Evolutionary conservation across 2,329 filamentous ascomycete species (phyloP).

Genomic region (Claviceps sp.): DNA sequence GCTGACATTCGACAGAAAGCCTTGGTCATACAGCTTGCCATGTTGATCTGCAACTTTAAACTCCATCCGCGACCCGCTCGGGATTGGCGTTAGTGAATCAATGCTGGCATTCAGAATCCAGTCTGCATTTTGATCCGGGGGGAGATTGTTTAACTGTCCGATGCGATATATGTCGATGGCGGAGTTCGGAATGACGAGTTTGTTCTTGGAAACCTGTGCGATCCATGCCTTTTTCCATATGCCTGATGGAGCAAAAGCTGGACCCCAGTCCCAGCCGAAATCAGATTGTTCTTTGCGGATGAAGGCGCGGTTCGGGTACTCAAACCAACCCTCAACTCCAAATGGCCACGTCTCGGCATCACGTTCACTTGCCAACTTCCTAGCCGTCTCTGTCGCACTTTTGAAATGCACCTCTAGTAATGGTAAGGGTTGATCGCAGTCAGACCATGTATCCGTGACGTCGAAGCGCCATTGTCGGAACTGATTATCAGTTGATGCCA

Average conservation of each 20-base stretch:
- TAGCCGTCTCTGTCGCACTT: constrained; percentile 9
- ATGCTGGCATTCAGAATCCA: constrained; percentile 50
- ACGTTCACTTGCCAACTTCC: constrained; percentile 1
- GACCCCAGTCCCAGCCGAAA: constrained; percentile 54
- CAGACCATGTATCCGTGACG: constrained; percentile 29
- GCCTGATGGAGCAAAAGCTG: constrained; percentile 47
- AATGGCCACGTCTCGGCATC: constrained; percentile 5
- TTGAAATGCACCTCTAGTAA: constrained; percentile 11
- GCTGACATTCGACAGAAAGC: constrained; percentile 20
- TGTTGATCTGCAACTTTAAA: constrained; percentile 31
- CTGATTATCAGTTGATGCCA: constrained; percentile 47
- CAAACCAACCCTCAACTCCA: constrained; percentile 7
- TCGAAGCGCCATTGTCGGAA: constrained; percentile 50
- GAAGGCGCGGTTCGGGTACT: constrained; percentile 10
- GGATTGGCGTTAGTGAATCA: constrained; percentile 38
- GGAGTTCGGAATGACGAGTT: constrained; percentile 26
- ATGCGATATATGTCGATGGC: constrained; percentile 45
- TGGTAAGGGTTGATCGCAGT: constrained; percentile 3
- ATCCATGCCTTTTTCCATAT: constrained; percentile 47
- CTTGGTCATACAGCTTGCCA: constrained; percentile 22
- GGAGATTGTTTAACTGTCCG: constrained; percentile 44
- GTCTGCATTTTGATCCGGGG: constrained; percentile 39
- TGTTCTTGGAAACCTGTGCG: constrained; percentile 23
- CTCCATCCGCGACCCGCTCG: constrained; percentile 24
- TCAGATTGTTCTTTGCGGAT: constrained; percentile 49